phyloP scores from a whole-genome alignment of 139 green algal genomes.

The Edaphochlamys debaryana region DNA sequence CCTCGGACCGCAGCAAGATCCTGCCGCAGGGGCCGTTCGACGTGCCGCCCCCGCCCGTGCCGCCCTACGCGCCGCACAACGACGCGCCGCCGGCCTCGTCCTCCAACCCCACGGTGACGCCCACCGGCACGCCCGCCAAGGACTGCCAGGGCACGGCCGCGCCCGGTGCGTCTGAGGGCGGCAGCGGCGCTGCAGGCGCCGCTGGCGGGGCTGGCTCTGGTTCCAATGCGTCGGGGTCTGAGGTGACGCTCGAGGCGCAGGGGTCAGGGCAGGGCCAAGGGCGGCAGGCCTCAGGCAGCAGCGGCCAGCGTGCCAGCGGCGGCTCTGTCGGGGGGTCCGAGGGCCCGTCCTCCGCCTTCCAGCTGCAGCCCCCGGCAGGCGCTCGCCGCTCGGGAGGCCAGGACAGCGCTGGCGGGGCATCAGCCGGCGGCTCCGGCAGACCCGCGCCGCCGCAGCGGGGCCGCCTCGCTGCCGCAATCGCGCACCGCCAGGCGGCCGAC shows the following conservation, averaged over 20 bases:
- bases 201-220: too few species aligned
- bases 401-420: neutral
- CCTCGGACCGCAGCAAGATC: neutral
- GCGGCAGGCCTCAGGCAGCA: neutral
- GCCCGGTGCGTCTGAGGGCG: too few species aligned
- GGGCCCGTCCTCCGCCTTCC: too few species aligned
- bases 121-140: constrained; percentile 22
- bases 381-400: too few species aligned
- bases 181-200: too few species aligned
- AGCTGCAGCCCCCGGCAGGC: too few species aligned
- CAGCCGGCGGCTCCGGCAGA: neutral
- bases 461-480: neutral
- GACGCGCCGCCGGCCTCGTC: constrained; percentile 8
- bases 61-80: neutral
- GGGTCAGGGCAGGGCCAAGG: neutral
- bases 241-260: neutral
- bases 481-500: neutral
- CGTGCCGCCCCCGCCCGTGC: neutral
- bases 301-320: too few species aligned
- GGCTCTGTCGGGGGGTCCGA: too few species aligned
- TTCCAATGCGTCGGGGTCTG: neutral
- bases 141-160: neutral
- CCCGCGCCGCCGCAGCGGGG: too few species aligned
- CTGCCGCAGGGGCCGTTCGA: constrained; percentile 22
- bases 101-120: constrained; percentile 32